These are phyloP conservation scores for Pseudogymnoascus sp. DNA, from an alignment of 2,329 filamentous ascomycete genomes.

Conservation along the genomic window DNA sequence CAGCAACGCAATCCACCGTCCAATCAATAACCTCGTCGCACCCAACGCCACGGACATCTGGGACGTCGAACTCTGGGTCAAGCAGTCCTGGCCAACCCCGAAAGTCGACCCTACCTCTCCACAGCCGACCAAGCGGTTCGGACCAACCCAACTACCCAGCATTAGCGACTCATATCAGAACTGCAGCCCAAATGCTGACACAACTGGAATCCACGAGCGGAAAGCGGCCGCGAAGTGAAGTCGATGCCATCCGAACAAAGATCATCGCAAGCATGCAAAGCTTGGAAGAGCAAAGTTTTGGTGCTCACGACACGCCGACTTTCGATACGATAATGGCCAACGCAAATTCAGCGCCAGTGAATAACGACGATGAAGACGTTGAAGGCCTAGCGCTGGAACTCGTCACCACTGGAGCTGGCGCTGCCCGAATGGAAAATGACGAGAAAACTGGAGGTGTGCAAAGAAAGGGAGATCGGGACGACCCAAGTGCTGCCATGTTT, in stretches of 20 bases:
- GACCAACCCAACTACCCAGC: conserved; percentile 77
- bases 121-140: conserved; percentile 41
- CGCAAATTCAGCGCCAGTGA: conserved; percentile 45
- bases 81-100: conserved; percentile 54
- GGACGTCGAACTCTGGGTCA: conserved; percentile 57
- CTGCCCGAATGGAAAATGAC: conserved; percentile 82
- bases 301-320: conserved; percentile 62
- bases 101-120: conserved; percentile 45
- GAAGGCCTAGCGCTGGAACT: conserved; percentile 35
- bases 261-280: conserved; percentile 89
- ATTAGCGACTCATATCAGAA: conserved; percentile 78
- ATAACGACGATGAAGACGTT: conserved; percentile 41
- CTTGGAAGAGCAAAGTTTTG: conserved; percentile 76
- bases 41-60: conserved; percentile 60
- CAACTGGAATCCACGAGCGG: conserved; percentile 73
- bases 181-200: conserved; percentile 77
- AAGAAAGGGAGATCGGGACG: conserved; percentile 72
- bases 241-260: conserved; percentile 74
- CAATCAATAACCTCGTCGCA: conserved; percentile 38
- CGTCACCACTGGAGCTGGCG: conserved; percentile 62
- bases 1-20: conserved; percentile 46
- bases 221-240: conserved; percentile 70
- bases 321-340: conserved; percentile 79
- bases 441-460: conserved; percentile 78
- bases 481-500: conserved; percentile 78